phyloP scores from a whole-genome alignment of 371 early-diverging fungal genomes.

The Syncephalastrum sp. region DNA sequence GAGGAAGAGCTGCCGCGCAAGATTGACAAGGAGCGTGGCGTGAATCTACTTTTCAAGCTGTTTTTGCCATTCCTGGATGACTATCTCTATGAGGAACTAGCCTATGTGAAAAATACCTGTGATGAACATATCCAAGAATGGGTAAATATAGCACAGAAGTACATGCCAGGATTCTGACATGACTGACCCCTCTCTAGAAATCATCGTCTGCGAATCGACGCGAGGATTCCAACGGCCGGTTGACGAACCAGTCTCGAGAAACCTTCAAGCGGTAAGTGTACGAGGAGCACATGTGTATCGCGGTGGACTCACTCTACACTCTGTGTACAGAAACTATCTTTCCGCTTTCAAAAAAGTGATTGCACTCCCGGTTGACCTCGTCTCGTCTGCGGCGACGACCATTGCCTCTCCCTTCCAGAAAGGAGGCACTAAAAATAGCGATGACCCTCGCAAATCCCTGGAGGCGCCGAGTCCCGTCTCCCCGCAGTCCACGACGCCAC shows the following conservation, averaged over 20 bases:
- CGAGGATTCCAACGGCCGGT: slow-evolving; percentile 15
- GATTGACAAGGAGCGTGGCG: slow-evolving; percentile 37
- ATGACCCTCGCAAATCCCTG: neutral
- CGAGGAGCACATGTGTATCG: neutral
- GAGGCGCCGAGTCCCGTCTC: slow-evolving; percentile 1
- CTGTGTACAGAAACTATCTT: slow-evolving; percentile 44
- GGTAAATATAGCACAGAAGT: slow-evolving; percentile 20
- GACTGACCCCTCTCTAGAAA: neutral
- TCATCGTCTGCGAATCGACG: slow-evolving; percentile 4
- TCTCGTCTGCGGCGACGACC: slow-evolving; percentile 44
- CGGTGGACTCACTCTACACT: neutral
- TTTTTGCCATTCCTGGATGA: slow-evolving; percentile 74
- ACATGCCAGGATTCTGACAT: too few relatives aligned
- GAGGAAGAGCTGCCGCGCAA: slow-evolving; percentile 21
- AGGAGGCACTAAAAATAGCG: neutral
- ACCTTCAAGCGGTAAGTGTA: slow-evolving; percentile 23
- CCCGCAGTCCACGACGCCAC: slow-evolving; percentile 19
- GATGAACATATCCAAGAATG: slow-evolving; percentile 44
- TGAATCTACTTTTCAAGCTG: slow-evolving; percentile 61
- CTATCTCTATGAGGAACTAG: slow-evolving; percentile 57
- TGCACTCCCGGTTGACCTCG: slow-evolving; percentile 45
- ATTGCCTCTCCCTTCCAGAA: slow-evolving; percentile 28
- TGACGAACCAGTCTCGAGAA: slow-evolving; percentile 21
- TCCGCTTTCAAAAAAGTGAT: slow-evolving; percentile 52
- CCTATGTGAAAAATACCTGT: slow-evolving; percentile 32